Evolutionary conservation across 1,284 basidiomycete species (phyloP).

Genomic region (Entoloma clypeatum): DNA sequence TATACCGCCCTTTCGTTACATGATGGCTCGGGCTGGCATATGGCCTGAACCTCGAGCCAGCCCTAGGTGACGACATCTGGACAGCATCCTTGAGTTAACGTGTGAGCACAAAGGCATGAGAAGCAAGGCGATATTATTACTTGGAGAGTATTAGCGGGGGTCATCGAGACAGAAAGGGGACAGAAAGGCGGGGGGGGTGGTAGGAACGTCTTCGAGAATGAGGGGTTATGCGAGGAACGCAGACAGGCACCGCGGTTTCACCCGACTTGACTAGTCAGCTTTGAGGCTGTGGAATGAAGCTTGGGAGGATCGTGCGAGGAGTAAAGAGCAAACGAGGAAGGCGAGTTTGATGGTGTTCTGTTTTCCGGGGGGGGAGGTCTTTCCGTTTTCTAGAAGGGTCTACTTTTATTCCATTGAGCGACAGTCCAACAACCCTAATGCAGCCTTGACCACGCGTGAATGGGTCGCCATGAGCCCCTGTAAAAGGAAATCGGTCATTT

Average conservation of each 20-base stretch:
- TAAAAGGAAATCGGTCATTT: conserved; percentile 26
- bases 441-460: conserved; percentile 35
- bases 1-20: conserved; percentile 80
- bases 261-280: no score
- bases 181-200: no score
- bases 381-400: conserved; percentile 17
- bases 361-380: conserved; percentile 15
- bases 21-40: conserved; percentile 73
- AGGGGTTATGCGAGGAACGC: conserved; percentile 20
- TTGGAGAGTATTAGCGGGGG: conserved; percentile 34
- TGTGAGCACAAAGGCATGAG: conserved; percentile 1
- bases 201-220: conserved; percentile 10
- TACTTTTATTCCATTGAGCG: conserved; percentile 18
- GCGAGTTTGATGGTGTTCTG: conserved; percentile 16
- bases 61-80: conserved; percentile 41
- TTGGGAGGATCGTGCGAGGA: no score
- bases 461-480: conserved; percentile 28
- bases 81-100: conserved; percentile 43
- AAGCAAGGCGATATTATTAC: conserved; percentile 26
- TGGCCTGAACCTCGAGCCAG: conserved; percentile 64
- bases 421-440: conserved; percentile 29
- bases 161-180: no score
- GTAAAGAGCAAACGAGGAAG: conserved; percentile 9
- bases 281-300: no score
- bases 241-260: no score